Evolutionary conservation across 768 basidiomycete species (phyloP), one percentile per base, ranked within the genome.

Genomic region (Clitopilus passeckerianus): DNA sequence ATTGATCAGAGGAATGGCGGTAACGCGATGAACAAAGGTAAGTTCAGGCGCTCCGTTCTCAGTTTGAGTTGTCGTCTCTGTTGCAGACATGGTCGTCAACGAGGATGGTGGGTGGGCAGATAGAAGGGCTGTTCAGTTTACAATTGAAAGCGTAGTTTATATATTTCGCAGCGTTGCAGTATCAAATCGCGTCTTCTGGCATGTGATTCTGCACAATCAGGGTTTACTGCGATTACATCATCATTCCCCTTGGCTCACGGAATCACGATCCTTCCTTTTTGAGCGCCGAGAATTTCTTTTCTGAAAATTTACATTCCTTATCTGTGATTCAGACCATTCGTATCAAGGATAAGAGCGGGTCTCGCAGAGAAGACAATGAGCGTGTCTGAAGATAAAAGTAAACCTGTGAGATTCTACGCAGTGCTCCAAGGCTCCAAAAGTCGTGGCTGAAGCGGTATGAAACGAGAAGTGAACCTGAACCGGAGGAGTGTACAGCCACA

Each of bases 1-100:
- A 53, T 83, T 83, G 66, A 93, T 77, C 46, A 92, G 72, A 20
- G 91, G 91, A 59, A 93, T 91, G 52, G 83, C 80, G n/a, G 78
- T 81, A 54, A 93, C 81, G 59, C 90, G 86, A 37, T 69, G 65
- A 57, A 93, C 61, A 62, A 83, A 74, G 52, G 84, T 90, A 66
- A 90, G 66, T 68, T 86, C 84, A 57, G 88, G 85, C 9, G 74
- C 65, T 15, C 69, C 56, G 20, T 54, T 22, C 44, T 56, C 30
- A 53, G 61, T 46, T 4, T 67, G 50, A 16, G 69, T 55, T 20
- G 66, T 55, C 34, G 73, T 70, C 57, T 71, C 65, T 58, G 72
- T 71, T 24, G 68, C 58, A 10, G 53, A 58, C 22, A 75, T 68
- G 67, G 70, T 71, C 53, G 63, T 61, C 53, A 58, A 50, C 37